These are phyloP conservation scores for Alloascoidea africana DNA, from an alignment of 805 yeast species.

Conservation along the genomic window DNA sequence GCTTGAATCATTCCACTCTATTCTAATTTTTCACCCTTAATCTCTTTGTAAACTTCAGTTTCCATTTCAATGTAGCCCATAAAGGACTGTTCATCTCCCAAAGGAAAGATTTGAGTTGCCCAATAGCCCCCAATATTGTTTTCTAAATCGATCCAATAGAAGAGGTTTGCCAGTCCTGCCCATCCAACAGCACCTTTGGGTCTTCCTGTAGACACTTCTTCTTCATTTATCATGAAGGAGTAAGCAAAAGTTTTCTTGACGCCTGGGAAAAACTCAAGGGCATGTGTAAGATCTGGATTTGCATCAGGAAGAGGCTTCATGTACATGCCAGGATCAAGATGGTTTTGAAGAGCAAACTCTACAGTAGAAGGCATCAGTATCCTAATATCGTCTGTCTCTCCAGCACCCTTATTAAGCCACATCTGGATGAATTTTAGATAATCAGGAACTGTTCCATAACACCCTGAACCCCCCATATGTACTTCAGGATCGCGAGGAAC, in stretches of 20 bases:
- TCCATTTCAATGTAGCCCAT: slow-evolving; percentile 1
- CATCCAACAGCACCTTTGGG: slow-evolving; percentile 20
- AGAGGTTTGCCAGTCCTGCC: slow-evolving; percentile 23
- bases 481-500: slow-evolving; percentile 13
- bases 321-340: not conserved
- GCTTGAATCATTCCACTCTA: too few relatives aligned
- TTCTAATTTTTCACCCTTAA: too few relatives aligned
- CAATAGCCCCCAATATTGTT: slow-evolving; percentile 23
- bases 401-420: slow-evolving; percentile 25
- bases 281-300: not conserved
- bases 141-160: slow-evolving; percentile 23
- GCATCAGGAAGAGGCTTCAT: not conserved
- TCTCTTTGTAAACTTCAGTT: slow-evolving; percentile 2
- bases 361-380: slow-evolving; percentile 12
- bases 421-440: slow-evolving; percentile 22
- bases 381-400: slow-evolving; percentile 14
- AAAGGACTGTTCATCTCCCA: slow-evolving; percentile 4
- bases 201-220: slow-evolving; percentile 19
- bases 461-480: slow-evolving; percentile 27
- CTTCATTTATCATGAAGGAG: not conserved
- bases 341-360: not conserved
- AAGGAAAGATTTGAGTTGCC: slow-evolving; percentile 23
- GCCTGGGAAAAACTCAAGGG: not conserved
- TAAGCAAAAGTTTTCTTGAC: not conserved
- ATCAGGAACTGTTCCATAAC: slow-evolving; percentile 23